Evolutionary conservation across 441 rosid genomes (phyloP).

Genomic region (Euphorbia schlechtendalii): DNA sequence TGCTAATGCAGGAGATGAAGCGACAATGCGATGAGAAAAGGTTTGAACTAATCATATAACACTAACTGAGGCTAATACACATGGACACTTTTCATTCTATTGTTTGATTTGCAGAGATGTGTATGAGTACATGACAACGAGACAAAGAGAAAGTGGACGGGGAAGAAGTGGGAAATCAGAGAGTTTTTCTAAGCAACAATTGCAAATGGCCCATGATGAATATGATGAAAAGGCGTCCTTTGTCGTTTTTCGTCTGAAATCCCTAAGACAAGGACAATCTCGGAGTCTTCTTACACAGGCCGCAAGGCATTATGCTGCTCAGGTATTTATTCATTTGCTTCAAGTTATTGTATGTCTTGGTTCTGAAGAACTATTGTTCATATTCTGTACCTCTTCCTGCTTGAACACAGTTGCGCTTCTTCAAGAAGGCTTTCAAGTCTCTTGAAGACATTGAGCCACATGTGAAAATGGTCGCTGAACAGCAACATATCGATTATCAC

Average conservation of each 20-base stretch:
- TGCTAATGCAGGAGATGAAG: constrained; percentile 85
- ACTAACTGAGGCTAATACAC: not conserved
- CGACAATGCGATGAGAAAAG: constrained; percentile 92
- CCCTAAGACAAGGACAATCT: constrained; percentile 87
- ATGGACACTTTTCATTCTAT: constrained; percentile 13
- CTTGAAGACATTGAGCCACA: constrained; percentile 78
- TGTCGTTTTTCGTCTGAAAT: constrained; percentile 80
- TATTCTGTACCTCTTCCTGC: constrained; percentile 13
- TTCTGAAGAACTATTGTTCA: constrained; percentile 7
- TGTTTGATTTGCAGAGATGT: constrained; percentile 44
- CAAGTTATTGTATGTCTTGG: not conserved
- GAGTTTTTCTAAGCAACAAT: constrained; percentile 42
- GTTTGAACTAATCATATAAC: constrained; percentile 36
- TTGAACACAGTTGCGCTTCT: constrained; percentile 58
- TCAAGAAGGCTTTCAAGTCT: constrained; percentile 68
- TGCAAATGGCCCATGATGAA: constrained; percentile 69
- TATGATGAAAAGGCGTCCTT: constrained; percentile 75
- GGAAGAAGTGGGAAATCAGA: constrained; percentile 69
- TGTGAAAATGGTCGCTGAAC: constrained; percentile 57
- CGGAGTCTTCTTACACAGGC: constrained; percentile 95
- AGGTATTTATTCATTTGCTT: constrained; percentile 41
- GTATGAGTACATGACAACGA: constrained; percentile 59
- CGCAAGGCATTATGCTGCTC: constrained; percentile 94
- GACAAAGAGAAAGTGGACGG: constrained; percentile 62
- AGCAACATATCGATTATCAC: constrained; percentile 78